These are phyloP conservation scores for Solanum piurae DNA, from an alignment of 257 asterid species.

Conservation along the genomic window DNA sequence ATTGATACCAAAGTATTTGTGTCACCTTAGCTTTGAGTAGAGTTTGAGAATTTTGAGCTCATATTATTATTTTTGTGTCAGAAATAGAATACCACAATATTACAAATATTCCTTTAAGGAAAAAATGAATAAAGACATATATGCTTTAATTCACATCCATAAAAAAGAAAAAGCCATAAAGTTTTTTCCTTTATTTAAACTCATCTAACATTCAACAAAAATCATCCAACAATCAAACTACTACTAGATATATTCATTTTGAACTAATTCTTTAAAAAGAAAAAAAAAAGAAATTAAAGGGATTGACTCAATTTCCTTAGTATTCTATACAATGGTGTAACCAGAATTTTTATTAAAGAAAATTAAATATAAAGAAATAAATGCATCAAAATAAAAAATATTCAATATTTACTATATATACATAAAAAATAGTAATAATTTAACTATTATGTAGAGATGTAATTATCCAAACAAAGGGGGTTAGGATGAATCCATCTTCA, in stretches of 20 bases:
- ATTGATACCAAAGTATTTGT: not conserved
- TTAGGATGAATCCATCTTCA: not conserved
- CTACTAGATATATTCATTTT: not conserved
- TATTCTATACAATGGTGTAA: not conserved
- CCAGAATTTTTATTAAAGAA: not conserved
- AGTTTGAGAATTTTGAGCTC: not conserved
- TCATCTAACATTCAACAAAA: slow-evolving; percentile 29
- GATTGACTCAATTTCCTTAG: not conserved
- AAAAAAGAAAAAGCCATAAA: slow-evolving; percentile 15
- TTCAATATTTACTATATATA: not conserved
- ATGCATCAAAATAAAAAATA: not conserved
- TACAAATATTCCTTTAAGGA: slow-evolving; percentile 7
- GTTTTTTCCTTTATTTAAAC: slow-evolving; percentile 4
- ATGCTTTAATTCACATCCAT: slow-evolving; percentile 6
- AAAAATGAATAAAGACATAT: not conserved
- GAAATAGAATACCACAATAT: not conserved
- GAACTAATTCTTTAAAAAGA: not conserved
- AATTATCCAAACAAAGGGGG: not conserved
- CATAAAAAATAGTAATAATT: not conserved
- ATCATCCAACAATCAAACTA: slow-evolving; percentile 23
- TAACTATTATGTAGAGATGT: not conserved
- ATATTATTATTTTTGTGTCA: not conserved
- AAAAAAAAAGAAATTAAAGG: not conserved
- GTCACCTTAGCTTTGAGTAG: not conserved
- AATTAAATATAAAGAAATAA: not conserved